A percentile compares a stretch with the other conserved stretches of the same genome.
Conservation (phyloP, 352 stramenopile species). For the Globisporangium nunn region DNA sequence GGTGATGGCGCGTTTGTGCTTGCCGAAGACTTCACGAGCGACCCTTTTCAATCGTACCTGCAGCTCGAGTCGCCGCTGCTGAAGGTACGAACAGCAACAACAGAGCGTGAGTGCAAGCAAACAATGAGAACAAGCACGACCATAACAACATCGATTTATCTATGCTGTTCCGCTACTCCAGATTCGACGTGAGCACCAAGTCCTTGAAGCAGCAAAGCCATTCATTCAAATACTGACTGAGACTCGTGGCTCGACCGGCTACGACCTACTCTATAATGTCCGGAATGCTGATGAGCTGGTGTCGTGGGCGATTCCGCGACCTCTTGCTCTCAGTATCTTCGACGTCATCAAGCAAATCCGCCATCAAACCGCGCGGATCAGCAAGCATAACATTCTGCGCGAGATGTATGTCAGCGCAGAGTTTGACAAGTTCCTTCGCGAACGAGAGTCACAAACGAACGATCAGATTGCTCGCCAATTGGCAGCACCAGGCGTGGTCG, state of each 20-base stretch:
- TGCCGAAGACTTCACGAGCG: conserved; percentile 18
- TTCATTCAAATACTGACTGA: conserved; percentile 28
- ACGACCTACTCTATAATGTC: conserved; percentile 51
- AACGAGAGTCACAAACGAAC: conserved; percentile 2
- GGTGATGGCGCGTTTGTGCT: conserved; percentile 31
- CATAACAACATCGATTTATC: not conserved
- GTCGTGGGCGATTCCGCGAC: conserved; percentile 38
- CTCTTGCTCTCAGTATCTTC: conserved; percentile 44
- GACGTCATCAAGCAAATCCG: conserved; percentile 47
- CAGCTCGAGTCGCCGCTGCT: conserved; percentile 21
- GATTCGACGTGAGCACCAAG: conserved; percentile 52
- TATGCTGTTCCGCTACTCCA: conserved; percentile 2
- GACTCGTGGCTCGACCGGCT: conserved; percentile 41
- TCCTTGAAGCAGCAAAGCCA: conserved; percentile 30
- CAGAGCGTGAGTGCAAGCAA: too few relatives aligned
- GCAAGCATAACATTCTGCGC: conserved; percentile 32
- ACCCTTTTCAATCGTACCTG: conserved; percentile 42
- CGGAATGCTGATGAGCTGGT: conserved; percentile 41
- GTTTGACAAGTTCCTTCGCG: conserved; percentile 36
- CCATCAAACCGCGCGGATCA: conserved; percentile 26
- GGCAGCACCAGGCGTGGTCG: too few relatives aligned
- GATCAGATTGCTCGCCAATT: not conserved
- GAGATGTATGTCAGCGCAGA: conserved; percentile 30
- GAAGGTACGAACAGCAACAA: conserved; percentile 24
- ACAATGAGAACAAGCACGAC: too few relatives aligned